Percentiles rank a stretch among this genome's conserved stretches.
Evolutionary conservation across 2,329 filamentous ascomycete species (phyloP).

Genomic region (Scopulariopsis brevicaulis): DNA sequence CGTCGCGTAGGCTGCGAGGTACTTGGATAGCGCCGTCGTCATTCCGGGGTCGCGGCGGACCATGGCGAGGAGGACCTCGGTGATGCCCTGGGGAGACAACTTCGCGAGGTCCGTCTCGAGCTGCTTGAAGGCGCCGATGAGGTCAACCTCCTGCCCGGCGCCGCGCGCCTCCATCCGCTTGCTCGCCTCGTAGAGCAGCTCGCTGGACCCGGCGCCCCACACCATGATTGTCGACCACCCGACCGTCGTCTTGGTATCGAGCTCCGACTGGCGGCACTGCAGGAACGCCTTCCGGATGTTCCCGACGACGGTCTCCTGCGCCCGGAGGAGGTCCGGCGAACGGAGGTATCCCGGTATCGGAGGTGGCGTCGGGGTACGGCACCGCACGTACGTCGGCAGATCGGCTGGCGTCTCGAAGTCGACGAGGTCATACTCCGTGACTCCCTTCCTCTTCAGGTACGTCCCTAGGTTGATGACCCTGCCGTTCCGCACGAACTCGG

Average conservation of each 20-base stretch:
- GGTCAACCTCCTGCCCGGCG: conserved; percentile 25
- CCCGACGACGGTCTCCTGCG: conserved; percentile 29
- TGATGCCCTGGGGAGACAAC: conserved; percentile 28
- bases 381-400: conserved; percentile 29
- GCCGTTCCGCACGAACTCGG: conserved; percentile 39
- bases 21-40: conserved; percentile 33
- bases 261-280: conserved; percentile 29
- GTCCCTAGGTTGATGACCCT: conserved; percentile 39
- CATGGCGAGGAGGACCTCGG: conserved; percentile 30
- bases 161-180: conserved; percentile 27
- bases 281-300: conserved; percentile 32
- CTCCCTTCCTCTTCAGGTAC: conserved; percentile 39
- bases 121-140: conserved; percentile 29
- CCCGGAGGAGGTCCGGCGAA: conserved; percentile 29
- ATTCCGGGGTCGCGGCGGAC: conserved; percentile 29
- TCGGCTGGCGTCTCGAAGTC: conserved; percentile 30
- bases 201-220: conserved; percentile 31
- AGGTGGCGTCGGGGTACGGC: conserved; percentile 31
- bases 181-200: conserved; percentile 30
- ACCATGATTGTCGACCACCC: conserved; percentile 29
- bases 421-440: conserved; percentile 39
- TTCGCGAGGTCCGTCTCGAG: conserved; percentile 29
- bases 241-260: conserved; percentile 22
- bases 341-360: conserved; percentile 27
- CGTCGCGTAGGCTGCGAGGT: conserved; percentile 28